These are phyloP conservation scores for Leccinum solheimii DNA, from an alignment of 1,284 basidiomycete genomes.

Conservation along the genomic window DNA sequence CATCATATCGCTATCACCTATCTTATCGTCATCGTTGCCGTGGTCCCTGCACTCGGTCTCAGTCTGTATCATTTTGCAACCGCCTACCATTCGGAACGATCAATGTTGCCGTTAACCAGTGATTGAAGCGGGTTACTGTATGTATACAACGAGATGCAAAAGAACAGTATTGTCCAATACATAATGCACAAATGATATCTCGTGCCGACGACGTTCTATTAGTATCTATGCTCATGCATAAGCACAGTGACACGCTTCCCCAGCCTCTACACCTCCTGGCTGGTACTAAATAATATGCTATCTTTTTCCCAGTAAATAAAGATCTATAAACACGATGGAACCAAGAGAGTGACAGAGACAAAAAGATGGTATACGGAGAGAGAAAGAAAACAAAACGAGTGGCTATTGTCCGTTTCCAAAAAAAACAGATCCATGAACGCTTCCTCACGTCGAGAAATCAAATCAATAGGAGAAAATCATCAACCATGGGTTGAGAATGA, in stretches of 20 bases:
- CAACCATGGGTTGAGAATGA: slow-evolving; percentile 76
- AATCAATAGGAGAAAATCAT: slow-evolving; percentile 76
- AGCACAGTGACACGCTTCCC: not conserved
- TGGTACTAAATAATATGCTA: not conserved
- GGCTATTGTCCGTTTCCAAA: not conserved
- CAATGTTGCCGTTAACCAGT: not conserved
- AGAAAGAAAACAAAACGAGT: not conserved
- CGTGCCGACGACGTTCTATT: not conserved
- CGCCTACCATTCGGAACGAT: not conserved
- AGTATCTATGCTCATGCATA: not conserved
- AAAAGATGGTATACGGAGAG: not conserved
- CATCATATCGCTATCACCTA: not conserved
- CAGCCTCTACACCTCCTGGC: not conserved
- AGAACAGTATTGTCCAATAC: not conserved
- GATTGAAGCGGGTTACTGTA: not conserved
- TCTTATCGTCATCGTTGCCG: too few species aligned
- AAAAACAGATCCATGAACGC: not conserved
- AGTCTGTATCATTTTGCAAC: not conserved
- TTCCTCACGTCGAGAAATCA: not conserved
- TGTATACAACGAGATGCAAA: not conserved
- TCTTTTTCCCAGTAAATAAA: not conserved
- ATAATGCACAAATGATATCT: not conserved
- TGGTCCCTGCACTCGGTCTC: not conserved
- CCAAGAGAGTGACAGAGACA: not conserved
- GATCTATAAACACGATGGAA: not conserved